phyloP scores from a whole-genome alignment of 2,329 filamentous ascomycete species.

The Pleomassaria siparia region DNA sequence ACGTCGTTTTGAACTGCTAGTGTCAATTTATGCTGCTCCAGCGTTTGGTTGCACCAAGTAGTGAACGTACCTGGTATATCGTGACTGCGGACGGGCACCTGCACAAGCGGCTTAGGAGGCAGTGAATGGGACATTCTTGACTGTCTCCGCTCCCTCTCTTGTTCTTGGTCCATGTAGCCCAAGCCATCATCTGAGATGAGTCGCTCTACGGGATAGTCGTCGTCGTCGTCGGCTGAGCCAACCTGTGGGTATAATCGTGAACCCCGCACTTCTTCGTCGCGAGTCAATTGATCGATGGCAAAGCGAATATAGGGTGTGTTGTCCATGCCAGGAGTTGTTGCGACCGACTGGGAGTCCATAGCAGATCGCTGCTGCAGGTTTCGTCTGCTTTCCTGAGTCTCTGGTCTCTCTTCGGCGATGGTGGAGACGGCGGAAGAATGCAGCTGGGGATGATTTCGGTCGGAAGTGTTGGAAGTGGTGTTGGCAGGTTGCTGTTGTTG shows the following conservation, averaged over 20 bases:
- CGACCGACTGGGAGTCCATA: constrained; percentile 38
- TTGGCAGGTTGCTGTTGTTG: constrained; percentile 3
- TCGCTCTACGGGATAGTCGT: constrained; percentile 54
- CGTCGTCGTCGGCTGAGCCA: constrained; percentile 20
- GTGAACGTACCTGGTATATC: constrained; percentile 6
- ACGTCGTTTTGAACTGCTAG: constrained; percentile 38
- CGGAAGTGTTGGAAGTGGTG: constrained; percentile 10
- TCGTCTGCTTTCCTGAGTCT: constrained; percentile 24
- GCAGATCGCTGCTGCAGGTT: constrained; percentile 17
- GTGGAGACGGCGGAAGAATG: constrained; percentile 32
- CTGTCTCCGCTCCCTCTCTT: constrained; percentile 31
- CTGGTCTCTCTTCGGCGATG: constrained; percentile 35
- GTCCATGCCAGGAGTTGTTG: constrained; percentile 67
- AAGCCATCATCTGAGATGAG: constrained; percentile 47
- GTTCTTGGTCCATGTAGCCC: constrained; percentile 40
- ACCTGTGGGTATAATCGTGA: constrained; percentile 51
- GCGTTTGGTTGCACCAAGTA: constrained; percentile 5
- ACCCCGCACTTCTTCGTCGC: constrained; percentile 65
- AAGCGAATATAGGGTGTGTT: constrained; percentile 87
- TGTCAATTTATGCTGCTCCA: constrained; percentile 6
- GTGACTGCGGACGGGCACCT: constrained; percentile 3
- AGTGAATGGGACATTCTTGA: constrained; percentile 17
- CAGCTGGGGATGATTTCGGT: constrained; percentile 15
- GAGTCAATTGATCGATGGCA: constrained; percentile 83
- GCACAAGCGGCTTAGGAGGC: constrained; percentile 6